Percentiles rank a stretch among this genome's conserved stretches.
Conservation (phyloP, 2,329 filamentous ascomycete species). For the Ciborinia camelliae region DNA sequence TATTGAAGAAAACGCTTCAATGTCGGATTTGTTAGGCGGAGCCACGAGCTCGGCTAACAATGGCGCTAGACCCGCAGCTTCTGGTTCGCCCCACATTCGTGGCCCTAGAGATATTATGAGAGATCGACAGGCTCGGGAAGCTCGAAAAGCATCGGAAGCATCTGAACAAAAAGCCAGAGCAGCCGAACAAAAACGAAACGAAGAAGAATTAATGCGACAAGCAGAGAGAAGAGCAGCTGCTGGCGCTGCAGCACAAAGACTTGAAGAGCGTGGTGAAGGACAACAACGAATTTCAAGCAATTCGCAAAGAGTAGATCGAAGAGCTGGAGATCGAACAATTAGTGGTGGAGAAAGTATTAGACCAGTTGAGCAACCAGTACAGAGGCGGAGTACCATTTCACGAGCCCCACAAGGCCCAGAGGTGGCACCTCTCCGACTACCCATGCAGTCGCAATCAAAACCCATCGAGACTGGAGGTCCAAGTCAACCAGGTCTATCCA, state of each 20-base stretch:
- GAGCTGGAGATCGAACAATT: conserved; percentile 28
- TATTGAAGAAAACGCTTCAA: conserved; percentile 83
- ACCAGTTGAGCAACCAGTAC: conserved; percentile 27
- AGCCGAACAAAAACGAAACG: conserved; percentile 51
- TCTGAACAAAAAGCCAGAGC: conserved; percentile 46
- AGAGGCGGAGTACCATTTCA: conserved; percentile 33
- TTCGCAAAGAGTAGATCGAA: conserved; percentile 34
- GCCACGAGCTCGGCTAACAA: conserved; percentile 53
- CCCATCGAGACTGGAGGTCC: conserved; percentile 23
- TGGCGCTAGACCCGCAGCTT: conserved; percentile 47
- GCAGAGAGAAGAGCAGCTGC: conserved; percentile 59
- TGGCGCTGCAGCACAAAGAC: conserved; percentile 47
- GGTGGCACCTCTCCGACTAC: conserved; percentile 33
- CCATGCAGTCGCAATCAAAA: conserved; percentile 30
- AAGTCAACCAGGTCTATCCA: conserved; percentile 14
- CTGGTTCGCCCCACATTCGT: conserved; percentile 58
- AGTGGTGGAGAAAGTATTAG: conserved; percentile 21
- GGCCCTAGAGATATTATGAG: conserved; percentile 92
- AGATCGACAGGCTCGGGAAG: conserved; percentile 74
- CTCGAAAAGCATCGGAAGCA: conserved; percentile 56
- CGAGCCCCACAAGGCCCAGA: conserved; percentile 31
- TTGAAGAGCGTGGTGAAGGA: conserved; percentile 26
- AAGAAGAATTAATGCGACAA: conserved; percentile 52
- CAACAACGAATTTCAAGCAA: conserved; percentile 35
- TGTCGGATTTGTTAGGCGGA: conserved; percentile 77